Conservation (phyloP, 805 yeast genomes). For the Ogataea saltuana region DNA sequence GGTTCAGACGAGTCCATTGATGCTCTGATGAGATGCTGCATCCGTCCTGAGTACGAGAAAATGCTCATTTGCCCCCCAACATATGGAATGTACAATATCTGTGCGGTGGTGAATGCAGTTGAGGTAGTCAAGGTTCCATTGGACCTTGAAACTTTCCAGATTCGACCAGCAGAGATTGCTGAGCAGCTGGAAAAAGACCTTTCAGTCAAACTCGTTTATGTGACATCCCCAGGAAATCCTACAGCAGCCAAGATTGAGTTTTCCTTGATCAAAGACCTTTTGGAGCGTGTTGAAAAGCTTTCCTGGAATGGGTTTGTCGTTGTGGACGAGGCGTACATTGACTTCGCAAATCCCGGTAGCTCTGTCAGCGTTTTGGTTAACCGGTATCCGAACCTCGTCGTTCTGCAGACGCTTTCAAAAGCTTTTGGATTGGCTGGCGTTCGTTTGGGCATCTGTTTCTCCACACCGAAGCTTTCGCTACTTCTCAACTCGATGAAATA, state of each 20-base stretch:
- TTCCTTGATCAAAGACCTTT: slow-evolving; percentile 47
- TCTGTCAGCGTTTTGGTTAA: slow-evolving; percentile 79
- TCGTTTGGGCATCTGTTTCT: slow-evolving; percentile 79
- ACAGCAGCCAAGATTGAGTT: slow-evolving; percentile 68
- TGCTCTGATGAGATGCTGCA: slow-evolving; percentile 78
- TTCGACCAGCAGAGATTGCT: slow-evolving; percentile 58
- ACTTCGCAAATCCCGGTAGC: slow-evolving; percentile 68
- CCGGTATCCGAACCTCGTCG: slow-evolving; percentile 79
- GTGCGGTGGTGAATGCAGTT: slow-evolving; percentile 89
- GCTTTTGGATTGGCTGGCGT: slow-evolving; percentile 97
- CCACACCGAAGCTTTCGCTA: slow-evolving; percentile 57
- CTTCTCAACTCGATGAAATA: slow-evolving; percentile 90
- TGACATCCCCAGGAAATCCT: slow-evolving; percentile 97
- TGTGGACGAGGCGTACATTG: slow-evolving; percentile 94
- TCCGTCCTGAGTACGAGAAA: slow-evolving; percentile 81
- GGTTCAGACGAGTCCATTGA: slow-evolving; percentile 98
- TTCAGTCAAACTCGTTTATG: slow-evolving; percentile 68
- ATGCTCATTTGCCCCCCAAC: slow-evolving; percentile 91
- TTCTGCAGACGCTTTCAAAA: slow-evolving; percentile 89
- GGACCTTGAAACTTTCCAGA: slow-evolving; percentile 61
- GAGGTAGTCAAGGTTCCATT: slow-evolving; percentile 75
- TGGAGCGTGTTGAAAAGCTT: slow-evolving; percentile 39
- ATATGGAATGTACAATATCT: slow-evolving; percentile 93
- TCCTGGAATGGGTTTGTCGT: slow-evolving; percentile 77
- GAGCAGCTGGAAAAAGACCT: slow-evolving; percentile 55